Base-by-base conservation (phyloP, 495 filamentous ascomycete genomes). In the Daldinia caldariorum region DNA sequence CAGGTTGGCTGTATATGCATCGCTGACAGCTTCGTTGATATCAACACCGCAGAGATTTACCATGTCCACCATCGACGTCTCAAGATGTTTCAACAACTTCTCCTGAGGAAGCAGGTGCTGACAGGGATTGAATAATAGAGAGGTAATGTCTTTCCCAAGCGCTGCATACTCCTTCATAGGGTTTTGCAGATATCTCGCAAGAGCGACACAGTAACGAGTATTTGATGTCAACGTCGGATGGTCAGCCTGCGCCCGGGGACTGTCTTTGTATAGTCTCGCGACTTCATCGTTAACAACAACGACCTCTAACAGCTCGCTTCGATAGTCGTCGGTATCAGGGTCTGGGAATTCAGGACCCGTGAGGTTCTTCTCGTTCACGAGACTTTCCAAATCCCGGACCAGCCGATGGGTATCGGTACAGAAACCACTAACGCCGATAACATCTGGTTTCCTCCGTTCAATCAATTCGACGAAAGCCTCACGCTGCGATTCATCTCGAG, bases 1-100 rank as follows among this genome's bases (percentile, higher is more conserved):
- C 6, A 99, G 85, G 67, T 93, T 94, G 34, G 93, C 93, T 4
- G 90, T 90, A 72, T 93, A 91, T 1, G 85, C 74, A 73, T 97
- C 91, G 26, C 81, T 83, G 35, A 96, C 88, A 9, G 95, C 94
- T 58, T 97, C 94, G 72, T 97, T 97, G 74, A 98, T 89, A 68
- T 97, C 91, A 20, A 99, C 94, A 65, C 95, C 95, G 60, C 92
- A 91, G 9, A 99, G 86, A 77, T 99, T 99, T 71, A 99, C 95
- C 89, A 97, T 97, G 74, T 99, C 96, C 5, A 98, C 94, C 86
- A 99, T 90, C 18, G 94, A 92, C 1, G 92, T 95, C 71, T 98
- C 95, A 20, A 99, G 85, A 61, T 93, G 87, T 76, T 91, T 92
- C 50, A 91, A 78, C 5, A 98, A 83, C 77, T 96, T 91, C 2